Evolutionary conservation across 169 alveolate species (phyloP), one percentile per base, ranked within the genome.

Genomic region (Theileria orientalis): DNA sequence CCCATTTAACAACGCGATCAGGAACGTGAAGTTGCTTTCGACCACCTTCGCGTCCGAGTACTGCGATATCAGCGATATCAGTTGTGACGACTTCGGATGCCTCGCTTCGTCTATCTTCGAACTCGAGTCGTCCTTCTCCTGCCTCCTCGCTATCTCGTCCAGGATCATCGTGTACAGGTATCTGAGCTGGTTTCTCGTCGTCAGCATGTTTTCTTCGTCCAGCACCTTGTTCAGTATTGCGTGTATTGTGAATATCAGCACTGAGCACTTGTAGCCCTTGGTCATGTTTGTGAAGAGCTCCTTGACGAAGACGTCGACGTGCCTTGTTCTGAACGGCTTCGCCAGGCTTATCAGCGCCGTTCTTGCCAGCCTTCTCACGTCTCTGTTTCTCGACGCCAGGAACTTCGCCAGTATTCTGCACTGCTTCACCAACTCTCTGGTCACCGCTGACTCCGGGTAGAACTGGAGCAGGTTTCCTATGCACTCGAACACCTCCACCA

Each of bases 51-150:
- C 23, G 40, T 42, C 69, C 13, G 76, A 62, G 44, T 47, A 69
- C 71, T 69, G 69, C n/a, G 76, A 16, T 21, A 78, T 46, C 23
- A 78, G 32, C 19, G 49, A 64, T 6, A 78, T 47, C 5, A 78
- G 46, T 16, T 56, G 46, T 14, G 67, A 1, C 27, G 83, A 69
- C 32, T 66, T 78, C 8, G 86, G 74, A 0, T 78, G 74, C 6
- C 75, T 47, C 23, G 69, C 83, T 29, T 78, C 86, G n/a, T 68
- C 83, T 9, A 78, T 51, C 27, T 78, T 78, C 8, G 82, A 69
- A 23, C n/a, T 19, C 16, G 40, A 49, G 61, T 72, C 86, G 7
- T 69, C 70, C 68, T 40, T 68, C 46, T 77, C 86, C 29, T 69
- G 76, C 60, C 25, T 41, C 23, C 61, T 57, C 11, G 61, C 21